A percentile compares a stretch with the other conserved stretches of the same genome.
phyloP scores from a whole-genome alignment of 164 flowering plant species.

The Chloranthus sessilifolius region DNA sequence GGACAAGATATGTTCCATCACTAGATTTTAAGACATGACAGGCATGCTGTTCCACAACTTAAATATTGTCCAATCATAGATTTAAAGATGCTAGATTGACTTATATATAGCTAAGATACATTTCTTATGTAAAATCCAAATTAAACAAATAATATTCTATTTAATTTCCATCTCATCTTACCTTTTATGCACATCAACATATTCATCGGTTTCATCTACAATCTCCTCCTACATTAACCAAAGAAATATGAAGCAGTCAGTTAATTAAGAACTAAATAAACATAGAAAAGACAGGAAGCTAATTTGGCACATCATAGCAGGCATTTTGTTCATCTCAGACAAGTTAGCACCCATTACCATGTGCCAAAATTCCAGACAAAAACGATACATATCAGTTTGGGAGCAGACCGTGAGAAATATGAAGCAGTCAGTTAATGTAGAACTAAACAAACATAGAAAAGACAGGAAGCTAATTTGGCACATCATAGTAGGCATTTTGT shows the following conservation, averaged over 20 bases:
- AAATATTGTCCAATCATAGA: too few relatives aligned
- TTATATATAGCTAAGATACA: too few relatives aligned
- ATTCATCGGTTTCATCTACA: constrained; percentile 92
- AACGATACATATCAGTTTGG: too few relatives aligned
- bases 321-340: neutral
- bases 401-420: neutral
- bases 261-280: neutral
- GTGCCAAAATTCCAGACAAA: too few relatives aligned
- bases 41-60: too few relatives aligned
- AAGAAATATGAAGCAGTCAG: neutral
- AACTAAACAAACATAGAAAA: too few relatives aligned
- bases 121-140: neutral
- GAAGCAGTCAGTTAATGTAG: neutral
- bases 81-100: too few relatives aligned
- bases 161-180: constrained; percentile 8
- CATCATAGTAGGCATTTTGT: neutral
- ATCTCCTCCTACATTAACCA: constrained; percentile 68
- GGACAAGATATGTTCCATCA: too few relatives aligned
- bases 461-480: too few relatives aligned
- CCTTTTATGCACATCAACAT: constrained; percentile 85
- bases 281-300: neutral
- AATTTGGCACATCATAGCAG: neutral
- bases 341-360: too few relatives aligned
- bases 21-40: too few relatives aligned
- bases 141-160: neutral